phyloP scores from a whole-genome alignment of 2,329 filamentous ascomycete species.

The Graphium sp. region DNA sequence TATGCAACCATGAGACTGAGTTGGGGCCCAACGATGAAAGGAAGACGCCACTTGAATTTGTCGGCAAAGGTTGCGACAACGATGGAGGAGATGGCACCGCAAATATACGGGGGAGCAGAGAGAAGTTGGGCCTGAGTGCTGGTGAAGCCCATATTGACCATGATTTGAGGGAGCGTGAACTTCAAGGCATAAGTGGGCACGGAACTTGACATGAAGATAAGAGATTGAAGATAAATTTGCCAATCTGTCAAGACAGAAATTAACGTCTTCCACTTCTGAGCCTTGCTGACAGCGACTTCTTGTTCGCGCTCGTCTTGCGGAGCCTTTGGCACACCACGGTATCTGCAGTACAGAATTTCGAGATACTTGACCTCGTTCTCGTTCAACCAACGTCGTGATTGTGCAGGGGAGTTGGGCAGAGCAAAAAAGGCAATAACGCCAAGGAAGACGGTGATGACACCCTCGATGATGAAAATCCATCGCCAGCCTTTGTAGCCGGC shows the following conservation, averaged over 20 bases:
- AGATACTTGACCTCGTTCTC: neutral
- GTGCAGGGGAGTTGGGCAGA: conserved; percentile 20
- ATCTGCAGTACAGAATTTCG: neutral
- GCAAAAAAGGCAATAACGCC: conserved; percentile 16
- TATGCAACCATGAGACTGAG: conserved; percentile 3
- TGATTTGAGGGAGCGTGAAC: conserved; percentile 17
- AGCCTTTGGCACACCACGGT: neutral
- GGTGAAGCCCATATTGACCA: conserved; percentile 19
- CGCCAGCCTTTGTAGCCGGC: conserved; percentile 20
- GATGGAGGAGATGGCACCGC: conserved; percentile 4
- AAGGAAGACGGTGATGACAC: conserved; percentile 15
- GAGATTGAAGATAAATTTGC: conserved; percentile 19
- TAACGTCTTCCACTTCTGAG: conserved; percentile 10
- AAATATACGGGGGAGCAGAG: conserved; percentile 17
- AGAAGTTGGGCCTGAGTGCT: conserved; percentile 10
- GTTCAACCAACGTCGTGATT: neutral
- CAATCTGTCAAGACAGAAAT: conserved; percentile 20
- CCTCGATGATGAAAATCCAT: conserved; percentile 28
- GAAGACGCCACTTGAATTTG: conserved; percentile 4
- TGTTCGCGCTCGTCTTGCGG: neutral
- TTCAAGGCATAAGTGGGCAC: conserved; percentile 15
- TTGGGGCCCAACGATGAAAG: conserved; percentile 5
- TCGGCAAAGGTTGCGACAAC: conserved; percentile 4
- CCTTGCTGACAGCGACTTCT: conserved; percentile 2
- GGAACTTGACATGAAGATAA: conserved; percentile 19